Evolutionary conservation across 129 eudicot genomes (phyloP).

Genomic region (Chrysanthemum seticuspe): DNA sequence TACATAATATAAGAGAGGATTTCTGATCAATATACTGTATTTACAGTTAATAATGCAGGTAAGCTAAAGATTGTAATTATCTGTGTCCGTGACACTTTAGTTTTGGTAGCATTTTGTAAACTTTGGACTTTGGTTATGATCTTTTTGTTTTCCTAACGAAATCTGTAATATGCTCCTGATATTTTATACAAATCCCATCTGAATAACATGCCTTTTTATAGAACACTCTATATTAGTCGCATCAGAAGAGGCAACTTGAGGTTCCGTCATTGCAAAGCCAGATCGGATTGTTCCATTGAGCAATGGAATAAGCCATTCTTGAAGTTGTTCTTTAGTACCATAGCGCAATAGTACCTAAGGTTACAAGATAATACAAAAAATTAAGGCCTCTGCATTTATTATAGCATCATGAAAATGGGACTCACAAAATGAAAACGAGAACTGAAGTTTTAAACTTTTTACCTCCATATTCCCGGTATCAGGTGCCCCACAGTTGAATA

Average conservation of each 20-base stretch:
- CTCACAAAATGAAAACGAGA: slow-evolving; percentile 1
- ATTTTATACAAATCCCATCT: background rate
- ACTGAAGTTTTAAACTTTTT: slow-evolving; percentile 13
- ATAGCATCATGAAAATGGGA: slow-evolving; percentile 10
- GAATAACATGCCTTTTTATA: slow-evolving; percentile 53
- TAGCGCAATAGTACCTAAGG: slow-evolving; percentile 91
- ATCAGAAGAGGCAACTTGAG: slow-evolving; percentile 96
- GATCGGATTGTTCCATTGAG: slow-evolving; percentile 93
- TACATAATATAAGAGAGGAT: background rate
- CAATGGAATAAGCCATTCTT: slow-evolving; percentile 92
- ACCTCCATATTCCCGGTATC: slow-evolving; percentile 99
- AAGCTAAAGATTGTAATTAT: slow-evolving; percentile 1
- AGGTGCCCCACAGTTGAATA: slow-evolving; percentile 96
- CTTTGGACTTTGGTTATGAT: background rate
- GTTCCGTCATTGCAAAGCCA: slow-evolving; percentile 99
- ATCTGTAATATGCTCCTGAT: slow-evolving; percentile 9
- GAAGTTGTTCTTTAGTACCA: slow-evolving; percentile 84
- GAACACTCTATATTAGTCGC: slow-evolving; percentile 98
- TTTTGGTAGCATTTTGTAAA: background rate
- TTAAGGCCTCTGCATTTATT: background rate
- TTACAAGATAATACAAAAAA: background rate
- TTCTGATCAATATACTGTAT: background rate
- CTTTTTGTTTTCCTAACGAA: background rate
- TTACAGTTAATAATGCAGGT: background rate
- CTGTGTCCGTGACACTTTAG: background rate